Conservation (phyloP, 2,329 filamentous ascomycete genomes). For the Moelleriella libera region DNA sequence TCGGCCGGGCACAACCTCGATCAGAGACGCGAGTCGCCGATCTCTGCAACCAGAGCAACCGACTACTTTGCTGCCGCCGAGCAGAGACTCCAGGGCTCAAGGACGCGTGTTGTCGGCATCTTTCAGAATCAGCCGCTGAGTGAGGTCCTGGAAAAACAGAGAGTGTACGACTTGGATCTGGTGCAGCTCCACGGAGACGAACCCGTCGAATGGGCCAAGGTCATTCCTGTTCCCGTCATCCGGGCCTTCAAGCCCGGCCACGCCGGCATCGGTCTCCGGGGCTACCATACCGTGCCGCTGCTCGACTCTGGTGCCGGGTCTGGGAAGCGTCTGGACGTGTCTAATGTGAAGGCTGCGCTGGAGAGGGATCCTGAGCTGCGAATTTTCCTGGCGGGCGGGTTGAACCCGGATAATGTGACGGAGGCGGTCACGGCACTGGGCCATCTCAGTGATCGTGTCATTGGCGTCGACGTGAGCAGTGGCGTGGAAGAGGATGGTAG, state of each 20-base stretch:
- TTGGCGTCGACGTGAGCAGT: conserved; percentile 86
- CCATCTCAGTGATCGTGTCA: conserved; percentile 44
- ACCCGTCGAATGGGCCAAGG: conserved; percentile 75
- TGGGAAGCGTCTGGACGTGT: conserved; percentile 62
- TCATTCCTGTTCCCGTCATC: conserved; percentile 89
- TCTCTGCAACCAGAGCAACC: conserved; percentile 22
- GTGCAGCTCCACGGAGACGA: conserved; percentile 90
- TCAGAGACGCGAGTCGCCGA: conserved; percentile 13
- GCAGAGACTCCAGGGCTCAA: conserved; percentile 32
- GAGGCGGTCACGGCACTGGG: conserved; percentile 50
- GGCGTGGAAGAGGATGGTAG: conserved; percentile 76
- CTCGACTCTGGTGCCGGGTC: conserved; percentile 80
- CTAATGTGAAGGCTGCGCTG: conserved; percentile 53
- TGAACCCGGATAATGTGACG: conserved; percentile 67
- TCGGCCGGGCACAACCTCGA: conserved; percentile 38
- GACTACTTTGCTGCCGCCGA: conserved; percentile 60
- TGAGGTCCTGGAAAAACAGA: conserved; percentile 68
- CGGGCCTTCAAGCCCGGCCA: conserved; percentile 69
- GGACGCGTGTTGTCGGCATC: conserved; percentile 77
- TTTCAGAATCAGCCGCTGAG: conserved; percentile 83
- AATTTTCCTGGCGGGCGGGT: conserved; percentile 72
- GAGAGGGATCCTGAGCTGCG: conserved; percentile 54
- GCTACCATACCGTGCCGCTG: conserved; percentile 71
- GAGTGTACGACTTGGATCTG: conserved; percentile 64
- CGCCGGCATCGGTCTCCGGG: conserved; percentile 55